Evolutionary conservation across 2,329 filamentous ascomycete genomes (phyloP).

Genomic region (Alternaria triticimaculans): DNA sequence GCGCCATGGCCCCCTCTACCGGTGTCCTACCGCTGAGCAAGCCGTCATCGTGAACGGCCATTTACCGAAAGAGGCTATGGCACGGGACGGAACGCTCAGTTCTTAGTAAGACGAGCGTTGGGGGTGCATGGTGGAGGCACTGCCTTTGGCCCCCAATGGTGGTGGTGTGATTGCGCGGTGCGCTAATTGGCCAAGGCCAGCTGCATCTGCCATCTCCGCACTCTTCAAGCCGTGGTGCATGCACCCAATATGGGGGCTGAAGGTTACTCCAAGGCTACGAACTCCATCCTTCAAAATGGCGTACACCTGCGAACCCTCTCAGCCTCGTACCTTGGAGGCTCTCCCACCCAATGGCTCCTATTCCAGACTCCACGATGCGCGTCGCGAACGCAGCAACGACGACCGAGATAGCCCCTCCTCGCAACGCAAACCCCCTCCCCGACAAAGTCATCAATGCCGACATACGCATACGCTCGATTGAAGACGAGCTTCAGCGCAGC

Average conservation of each 20-base stretch:
- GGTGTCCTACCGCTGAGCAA: neutral
- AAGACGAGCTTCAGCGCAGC: slow-evolving; percentile 15
- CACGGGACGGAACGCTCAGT: neutral
- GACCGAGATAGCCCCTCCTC: slow-evolving; percentile 18
- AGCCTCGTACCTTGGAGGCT: slow-evolving; percentile 8
- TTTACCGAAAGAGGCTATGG: neutral
- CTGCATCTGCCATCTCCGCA: slow-evolving; percentile 2
- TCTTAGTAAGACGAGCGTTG: neutral
- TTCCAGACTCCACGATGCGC: slow-evolving; percentile 1
- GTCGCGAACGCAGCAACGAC: slow-evolving; percentile 25
- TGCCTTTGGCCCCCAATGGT: slow-evolving; percentile 27
- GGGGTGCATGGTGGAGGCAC: slow-evolving; percentile 4
- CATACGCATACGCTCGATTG: slow-evolving; percentile 30
- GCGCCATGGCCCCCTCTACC: neutral
- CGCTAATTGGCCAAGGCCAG: slow-evolving; percentile 1
- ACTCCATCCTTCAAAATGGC: slow-evolving; percentile 19
- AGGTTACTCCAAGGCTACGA: slow-evolving; percentile 11
- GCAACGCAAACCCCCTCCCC: slow-evolving; percentile 17
- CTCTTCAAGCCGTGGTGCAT: slow-evolving; percentile 11
- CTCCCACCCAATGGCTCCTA: slow-evolving; percentile 17
- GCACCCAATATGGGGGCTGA: slow-evolving; percentile 38
- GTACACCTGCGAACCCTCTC: slow-evolving; percentile 22
- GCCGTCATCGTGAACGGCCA: neutral
- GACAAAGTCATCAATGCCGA: slow-evolving; percentile 37
- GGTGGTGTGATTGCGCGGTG: neutral